Base-by-base conservation (phyloP, 306 rosid species). In the Lablab purpureus region DNA sequence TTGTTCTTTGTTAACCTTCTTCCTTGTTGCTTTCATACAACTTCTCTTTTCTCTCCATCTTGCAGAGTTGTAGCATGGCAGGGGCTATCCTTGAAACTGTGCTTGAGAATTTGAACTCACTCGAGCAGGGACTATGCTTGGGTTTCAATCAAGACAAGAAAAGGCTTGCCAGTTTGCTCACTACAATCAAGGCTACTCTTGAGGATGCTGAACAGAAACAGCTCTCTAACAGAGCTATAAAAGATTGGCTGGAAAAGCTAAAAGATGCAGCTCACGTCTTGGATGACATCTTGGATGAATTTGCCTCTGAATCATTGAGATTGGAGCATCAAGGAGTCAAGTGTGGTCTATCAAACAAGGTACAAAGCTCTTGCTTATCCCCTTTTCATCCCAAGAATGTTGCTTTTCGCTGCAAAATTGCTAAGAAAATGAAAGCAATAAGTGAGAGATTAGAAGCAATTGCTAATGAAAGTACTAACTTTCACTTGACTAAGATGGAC, bases 181-280 rank as follows among this genome's bases (percentile, higher is more conserved):
- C 51, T 15, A 5, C 51, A 18, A 67, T 73, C 76, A 36, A 37
- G 68, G 76, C 67, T 0, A 56, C 74, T 0, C 86, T 83, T 14
- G 83, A 83, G 47, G 83, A 83, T 46, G 86, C 73, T 0, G 86
- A 83, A 68, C 73, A 66, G 58, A 67, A 67, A 71, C 87, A 83
- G 8, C 7, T 66, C 41, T 47, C 73, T 0, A 1, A 78, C 18
- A 45, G 6, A 2, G 62, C 52, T 4, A 7, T 78, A 0, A 56
- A 56, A n/a, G 40, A 50, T 63, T 82, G 80, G 82, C 70, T 77
- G 10, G 47, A 32, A 1, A 73, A 77, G 60, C 65, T 82, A 0
- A 30, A 14, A 54, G 49, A 82, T 65, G 69, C 54, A 22, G 71
- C 79, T 63, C 0, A 54, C 25, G 9, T 14, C 3, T 63, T 77